These are phyloP conservation scores for Inosperma sp. DNA, from an alignment of 768 basidiomycete genomes.

Conservation along the genomic window DNA sequence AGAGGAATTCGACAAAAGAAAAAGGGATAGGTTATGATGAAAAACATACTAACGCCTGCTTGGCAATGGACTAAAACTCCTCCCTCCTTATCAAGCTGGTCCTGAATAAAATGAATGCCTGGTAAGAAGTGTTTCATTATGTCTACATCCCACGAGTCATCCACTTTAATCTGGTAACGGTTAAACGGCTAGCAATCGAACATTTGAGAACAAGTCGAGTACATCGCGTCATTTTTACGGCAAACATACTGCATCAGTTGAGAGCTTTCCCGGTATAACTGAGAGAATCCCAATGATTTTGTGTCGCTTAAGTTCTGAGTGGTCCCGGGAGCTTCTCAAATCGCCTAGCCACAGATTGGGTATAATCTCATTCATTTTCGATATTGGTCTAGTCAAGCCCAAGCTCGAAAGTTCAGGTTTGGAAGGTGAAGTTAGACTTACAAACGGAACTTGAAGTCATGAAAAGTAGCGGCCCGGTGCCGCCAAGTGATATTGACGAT, in stretches of 20 bases:
- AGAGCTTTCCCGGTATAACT: conserved; percentile 65
- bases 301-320: conserved; percentile 53
- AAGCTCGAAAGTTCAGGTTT: no score
- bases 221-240: conserved; percentile 42
- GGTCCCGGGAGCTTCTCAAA: conserved; percentile 63
- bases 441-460: no score
- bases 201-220: conserved; percentile 12
- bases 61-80: conserved; percentile 89
- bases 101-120: conserved; percentile 78
- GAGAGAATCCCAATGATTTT: conserved; percentile 75
- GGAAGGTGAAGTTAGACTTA: no score
- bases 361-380: conserved; percentile 81
- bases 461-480: no score
- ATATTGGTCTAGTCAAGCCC: no score
- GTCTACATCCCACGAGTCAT: conserved; percentile 73
- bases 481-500: no score
- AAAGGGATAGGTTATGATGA: background rate
- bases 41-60: conserved; percentile 73
- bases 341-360: conserved; percentile 84
- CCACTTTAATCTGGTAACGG: conserved; percentile 72
- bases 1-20: conserved; percentile 2
- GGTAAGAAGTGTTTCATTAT: conserved; percentile 74
- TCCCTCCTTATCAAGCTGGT: conserved; percentile 67
- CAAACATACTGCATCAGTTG: conserved; percentile 49
- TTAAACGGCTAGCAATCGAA: conserved; percentile 59